phyloP scores from a whole-genome alignment of 345 rosid genomes.

The Citrus unshiu region DNA sequence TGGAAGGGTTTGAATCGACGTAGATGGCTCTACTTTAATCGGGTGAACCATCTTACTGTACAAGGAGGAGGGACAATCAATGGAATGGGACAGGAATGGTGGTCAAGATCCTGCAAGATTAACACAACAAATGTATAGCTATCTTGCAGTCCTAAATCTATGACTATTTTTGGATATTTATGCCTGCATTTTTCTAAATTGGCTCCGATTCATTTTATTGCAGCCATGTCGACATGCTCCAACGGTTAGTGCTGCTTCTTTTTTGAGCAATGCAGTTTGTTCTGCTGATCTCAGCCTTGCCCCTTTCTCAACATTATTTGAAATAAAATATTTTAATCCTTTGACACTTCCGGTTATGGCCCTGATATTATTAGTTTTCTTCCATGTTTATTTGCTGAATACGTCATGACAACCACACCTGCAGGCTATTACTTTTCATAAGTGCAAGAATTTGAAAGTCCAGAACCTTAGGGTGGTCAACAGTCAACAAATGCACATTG shows the following conservation, averaged over 20 bases:
- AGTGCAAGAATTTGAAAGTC: conserved; percentile 70
- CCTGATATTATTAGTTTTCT: neutral
- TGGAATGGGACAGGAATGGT: conserved; percentile 89
- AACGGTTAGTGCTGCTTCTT: conserved; percentile 52
- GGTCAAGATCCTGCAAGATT: conserved; percentile 80
- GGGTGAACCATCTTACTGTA: conserved; percentile 65
- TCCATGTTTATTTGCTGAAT: neutral
- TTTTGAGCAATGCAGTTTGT: conserved; percentile 15
- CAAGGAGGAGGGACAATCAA: conserved; percentile 76
- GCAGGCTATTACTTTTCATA: conserved; percentile 86
- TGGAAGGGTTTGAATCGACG: conserved; percentile 74
- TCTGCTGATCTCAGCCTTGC: conserved; percentile 10
- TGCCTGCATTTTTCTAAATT: conserved; percentile 17
- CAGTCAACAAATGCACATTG: conserved; percentile 79
- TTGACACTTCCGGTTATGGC: neutral
- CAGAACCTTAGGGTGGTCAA: conserved; percentile 45
- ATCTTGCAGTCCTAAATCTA: conserved; percentile 10
- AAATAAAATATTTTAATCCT: neutral
- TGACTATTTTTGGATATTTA: neutral
- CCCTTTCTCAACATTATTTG: neutral
- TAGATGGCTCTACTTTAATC: conserved; percentile 77
- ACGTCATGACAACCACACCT: conserved; percentile 13
- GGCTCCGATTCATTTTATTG: conserved; percentile 21
- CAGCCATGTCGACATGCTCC: conserved; percentile 97
- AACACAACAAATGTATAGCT: conserved; percentile 42